Conservation (phyloP, 148 eudicot species). For the Chenopodium berlandieri region DNA sequence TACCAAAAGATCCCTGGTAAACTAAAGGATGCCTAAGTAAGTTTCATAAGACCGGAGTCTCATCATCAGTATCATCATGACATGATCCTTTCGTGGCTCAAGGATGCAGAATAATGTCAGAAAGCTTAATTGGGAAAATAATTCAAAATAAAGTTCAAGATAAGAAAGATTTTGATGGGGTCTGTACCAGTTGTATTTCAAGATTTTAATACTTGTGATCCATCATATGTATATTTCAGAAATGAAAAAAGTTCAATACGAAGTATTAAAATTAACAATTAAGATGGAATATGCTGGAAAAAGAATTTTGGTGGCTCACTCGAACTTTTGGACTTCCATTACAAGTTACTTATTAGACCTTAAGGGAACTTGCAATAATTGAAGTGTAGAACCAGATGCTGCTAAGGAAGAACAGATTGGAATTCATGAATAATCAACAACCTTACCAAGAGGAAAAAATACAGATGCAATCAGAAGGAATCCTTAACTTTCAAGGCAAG, state of each 20-base stretch:
- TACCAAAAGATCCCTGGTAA: background rate
- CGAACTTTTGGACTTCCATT: background rate
- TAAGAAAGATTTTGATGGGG: constrained; percentile 5
- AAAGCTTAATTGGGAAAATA: background rate
- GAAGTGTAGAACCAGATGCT: constrained; percentile 25
- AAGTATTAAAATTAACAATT: background rate
- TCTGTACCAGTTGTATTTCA: background rate
- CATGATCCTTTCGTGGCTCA: background rate
- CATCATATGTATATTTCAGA: background rate
- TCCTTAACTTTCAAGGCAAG: background rate
- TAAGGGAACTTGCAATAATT: background rate
- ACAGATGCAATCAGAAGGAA: background rate
- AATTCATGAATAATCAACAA: background rate
- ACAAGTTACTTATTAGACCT: background rate
- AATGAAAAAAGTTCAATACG: background rate
- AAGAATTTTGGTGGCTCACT: background rate
- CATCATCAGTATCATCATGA: background rate
- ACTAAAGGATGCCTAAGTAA: background rate
- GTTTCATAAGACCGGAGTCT: background rate
- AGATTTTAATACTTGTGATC: background rate
- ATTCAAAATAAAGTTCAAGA: background rate
- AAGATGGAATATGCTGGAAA: background rate
- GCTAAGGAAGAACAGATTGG: background rate
- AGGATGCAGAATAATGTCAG: constrained; percentile 3
- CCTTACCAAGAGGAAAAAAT: background rate